Evolutionary conservation across 805 yeast species (phyloP).

Genomic region (Candida jianshihensis): DNA sequence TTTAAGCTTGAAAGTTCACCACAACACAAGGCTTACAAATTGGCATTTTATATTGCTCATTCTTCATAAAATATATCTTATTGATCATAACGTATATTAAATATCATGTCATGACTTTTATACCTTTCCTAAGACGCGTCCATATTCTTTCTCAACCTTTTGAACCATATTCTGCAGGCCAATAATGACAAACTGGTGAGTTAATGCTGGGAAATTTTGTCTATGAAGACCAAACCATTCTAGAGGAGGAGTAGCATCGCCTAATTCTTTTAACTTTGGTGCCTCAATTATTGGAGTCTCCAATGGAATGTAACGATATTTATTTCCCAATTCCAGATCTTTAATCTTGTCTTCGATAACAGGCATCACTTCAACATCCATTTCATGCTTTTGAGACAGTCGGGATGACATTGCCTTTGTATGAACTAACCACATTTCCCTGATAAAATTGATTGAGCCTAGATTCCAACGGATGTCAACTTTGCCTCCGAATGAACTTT

Average conservation of each 20-base stretch:
- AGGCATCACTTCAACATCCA: slow-evolving; percentile 13
- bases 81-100: too few relatives aligned
- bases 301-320: slow-evolving; percentile 53
- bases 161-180: slow-evolving; percentile 67
- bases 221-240: slow-evolving; percentile 98
- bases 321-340: slow-evolving; percentile 40
- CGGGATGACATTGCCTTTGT: slow-evolving; percentile 65
- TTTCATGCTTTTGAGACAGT: slow-evolving; percentile 27
- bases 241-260: slow-evolving; percentile 95
- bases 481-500: slow-evolving; percentile 77
- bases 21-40: too few relatives aligned
- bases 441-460: slow-evolving; percentile 81
- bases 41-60: too few relatives aligned
- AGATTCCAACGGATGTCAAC: slow-evolving; percentile 92
- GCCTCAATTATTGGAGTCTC: slow-evolving; percentile 79
- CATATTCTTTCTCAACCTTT: slow-evolving; percentile 48
- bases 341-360: slow-evolving; percentile 35
- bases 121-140: slow-evolving; percentile 35
- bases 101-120: too few relatives aligned
- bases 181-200: slow-evolving; percentile 74
- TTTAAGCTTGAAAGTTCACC: too few relatives aligned
- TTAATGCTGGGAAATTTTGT: slow-evolving; percentile 73
- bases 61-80: too few relatives aligned
- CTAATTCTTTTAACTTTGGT: slow-evolving; percentile 85
- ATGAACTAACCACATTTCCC: slow-evolving; percentile 91